Conservation (phyloP, 306 rosid genomes). For the Vigna nakashimae region DNA sequence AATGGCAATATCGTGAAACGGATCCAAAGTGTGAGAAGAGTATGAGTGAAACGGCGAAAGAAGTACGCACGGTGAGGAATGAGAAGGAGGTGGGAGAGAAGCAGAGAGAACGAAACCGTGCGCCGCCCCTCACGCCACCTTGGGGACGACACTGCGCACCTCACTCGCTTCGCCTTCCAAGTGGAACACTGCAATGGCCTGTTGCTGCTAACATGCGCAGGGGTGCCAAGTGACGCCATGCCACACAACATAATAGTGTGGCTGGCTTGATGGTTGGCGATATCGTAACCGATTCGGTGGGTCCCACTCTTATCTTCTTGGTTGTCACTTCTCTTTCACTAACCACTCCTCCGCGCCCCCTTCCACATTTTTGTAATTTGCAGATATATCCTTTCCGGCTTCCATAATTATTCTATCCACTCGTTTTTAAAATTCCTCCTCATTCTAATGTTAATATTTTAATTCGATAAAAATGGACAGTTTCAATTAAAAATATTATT, state of each 20-base stretch:
- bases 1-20: neutral
- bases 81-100: slow-evolving; percentile 63
- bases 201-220: slow-evolving; percentile 56
- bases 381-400: neutral
- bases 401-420: neutral
- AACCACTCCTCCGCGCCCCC: neutral
- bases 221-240: slow-evolving; percentile 54
- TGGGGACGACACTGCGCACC: slow-evolving; percentile 63
- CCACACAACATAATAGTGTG: slow-evolving; percentile 27
- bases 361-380: neutral
- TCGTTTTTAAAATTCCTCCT: neutral
- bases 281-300: slow-evolving; percentile 20
- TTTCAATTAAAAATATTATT: too few relatives aligned
- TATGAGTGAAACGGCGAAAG: neutral
- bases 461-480: too few relatives aligned
- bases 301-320: slow-evolving; percentile 38
- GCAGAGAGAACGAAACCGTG: slow-evolving; percentile 64
- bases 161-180: slow-evolving; percentile 40
- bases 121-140: slow-evolving; percentile 73
- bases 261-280: neutral
- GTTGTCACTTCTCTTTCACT: neutral
- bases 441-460: too few relatives aligned
- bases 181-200: slow-evolving; percentile 35
- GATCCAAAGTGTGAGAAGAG: neutral
- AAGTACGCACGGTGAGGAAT: slow-evolving; percentile 56